phyloP scores from a whole-genome alignment of 2,329 filamentous ascomycete genomes.

The Alternaria tenuissima region DNA sequence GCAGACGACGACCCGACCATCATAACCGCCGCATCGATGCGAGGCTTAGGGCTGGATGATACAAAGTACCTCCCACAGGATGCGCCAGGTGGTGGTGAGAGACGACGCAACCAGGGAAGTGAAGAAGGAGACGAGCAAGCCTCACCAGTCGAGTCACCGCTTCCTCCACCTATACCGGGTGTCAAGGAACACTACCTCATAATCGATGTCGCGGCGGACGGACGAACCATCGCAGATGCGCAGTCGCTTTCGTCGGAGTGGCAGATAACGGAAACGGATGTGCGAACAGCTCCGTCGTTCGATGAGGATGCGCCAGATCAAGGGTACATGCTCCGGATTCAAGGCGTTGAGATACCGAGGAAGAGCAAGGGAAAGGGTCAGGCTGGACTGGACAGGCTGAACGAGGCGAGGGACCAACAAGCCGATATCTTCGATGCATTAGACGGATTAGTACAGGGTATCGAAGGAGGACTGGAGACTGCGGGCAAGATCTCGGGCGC shows the following conservation, averaged over 20 bases:
- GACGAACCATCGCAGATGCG: conserved; percentile 68
- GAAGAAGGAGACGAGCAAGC: conserved; percentile 37
- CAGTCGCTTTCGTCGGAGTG: conserved; percentile 79
- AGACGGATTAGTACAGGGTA: conserved; percentile 47
- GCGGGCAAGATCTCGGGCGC: conserved; percentile 44
- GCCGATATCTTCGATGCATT: conserved; percentile 49
- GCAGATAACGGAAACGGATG: conserved; percentile 66
- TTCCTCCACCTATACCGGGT: conserved; percentile 58
- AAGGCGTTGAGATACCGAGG: conserved; percentile 58
- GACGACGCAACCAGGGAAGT: conserved; percentile 23
- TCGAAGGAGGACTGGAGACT: conserved; percentile 47
- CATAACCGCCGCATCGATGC: conserved; percentile 71
- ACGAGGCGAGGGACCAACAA: conserved; percentile 41
- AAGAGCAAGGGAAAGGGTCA: conserved; percentile 42
- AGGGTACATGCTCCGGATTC: conserved; percentile 68
- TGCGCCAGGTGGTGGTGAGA: conserved; percentile 29
- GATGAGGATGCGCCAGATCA: conserved; percentile 56
- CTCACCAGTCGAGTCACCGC: conserved; percentile 47
- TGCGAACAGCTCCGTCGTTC: conserved; percentile 70
- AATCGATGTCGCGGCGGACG: conserved; percentile 60
- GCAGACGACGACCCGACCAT: conserved; percentile 86
- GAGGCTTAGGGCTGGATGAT: conserved; percentile 59
- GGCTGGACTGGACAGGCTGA: conserved; percentile 38
- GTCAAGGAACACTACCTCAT: conserved; percentile 65
- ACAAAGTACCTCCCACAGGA: conserved; percentile 50